Evolutionary conservation across 768 basidiomycete species (phyloP), one percentile per base, ranked within the genome.

Genomic region (Leccinum disarticulatum): DNA sequence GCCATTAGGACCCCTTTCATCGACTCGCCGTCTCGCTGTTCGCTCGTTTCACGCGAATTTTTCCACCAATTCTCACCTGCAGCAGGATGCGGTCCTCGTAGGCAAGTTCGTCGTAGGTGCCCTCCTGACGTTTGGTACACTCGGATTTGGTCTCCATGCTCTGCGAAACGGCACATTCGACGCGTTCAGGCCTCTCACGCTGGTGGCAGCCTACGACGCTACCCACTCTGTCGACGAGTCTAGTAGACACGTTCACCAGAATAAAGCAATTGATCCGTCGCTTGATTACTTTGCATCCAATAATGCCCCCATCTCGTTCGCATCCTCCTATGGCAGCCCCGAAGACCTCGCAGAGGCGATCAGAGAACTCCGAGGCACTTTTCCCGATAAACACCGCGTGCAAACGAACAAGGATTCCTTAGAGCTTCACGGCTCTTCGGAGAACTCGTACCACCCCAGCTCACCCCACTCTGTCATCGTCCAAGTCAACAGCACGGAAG

Each of bases 401-500:
- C 74, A 78, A 28, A 87, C 83, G 3, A 81, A 84, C 63, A 74
- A 77, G 13, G 77, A 81, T 35, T 73, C 77, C 17, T 74, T 90
- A 27, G 73, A 76, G 49, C 77, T 78, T 33, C 79, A 88, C 60
- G 90, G 90, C 4, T 85, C 81, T 35, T 90, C 88, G 1, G 83
- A 83, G 62, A 84, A 88, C 66, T 86, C 87, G 8, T 88, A 88
- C 65, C 87, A 85, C 67, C 82, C 83, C 4, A 74, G 79, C 53
- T 81, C 81, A 46, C 78, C 85, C 5, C 84, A 86, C 63, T 79
- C 82, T 9, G 67, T 77, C 74, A 83, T 83, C 27, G 85, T 89
- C 54, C 82, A 81, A 52, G 85, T 86, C 6, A 70, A 72, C 35
- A 83, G 77, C 56, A 96, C 94, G 0, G 85, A 87, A 56, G 94